These are phyloP conservation scores for Gelatoporia subvermispora DNA, from an alignment of 768 basidiomycete species.

Conservation along the genomic window DNA sequence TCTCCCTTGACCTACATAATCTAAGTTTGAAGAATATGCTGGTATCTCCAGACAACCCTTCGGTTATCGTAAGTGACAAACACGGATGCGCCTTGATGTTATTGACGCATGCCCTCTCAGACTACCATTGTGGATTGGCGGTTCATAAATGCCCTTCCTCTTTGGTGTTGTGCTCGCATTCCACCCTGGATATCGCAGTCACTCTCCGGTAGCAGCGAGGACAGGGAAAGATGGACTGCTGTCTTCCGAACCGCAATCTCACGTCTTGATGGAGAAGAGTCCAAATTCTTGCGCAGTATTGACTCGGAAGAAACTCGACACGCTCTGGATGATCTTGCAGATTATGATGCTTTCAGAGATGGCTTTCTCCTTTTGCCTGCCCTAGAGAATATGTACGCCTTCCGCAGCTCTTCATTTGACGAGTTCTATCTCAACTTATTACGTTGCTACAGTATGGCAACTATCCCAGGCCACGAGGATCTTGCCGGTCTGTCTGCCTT, in stretches of 20 bases:
- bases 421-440: not conserved
- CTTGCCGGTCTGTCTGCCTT: constrained; percentile 24
- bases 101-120: constrained; percentile 6
- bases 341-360: constrained; percentile 29
- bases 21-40: constrained; percentile 25
- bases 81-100: not conserved
- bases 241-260: constrained; percentile 21
- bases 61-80: constrained; percentile 21
- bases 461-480: constrained; percentile 30
- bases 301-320: constrained; percentile 26
- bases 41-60: constrained; percentile 23
- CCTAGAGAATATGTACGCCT: constrained; percentile 30
- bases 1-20: constrained; percentile 27
- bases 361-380: constrained; percentile 31
- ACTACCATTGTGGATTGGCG: constrained; percentile 26
- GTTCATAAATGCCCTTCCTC: constrained; percentile 21
- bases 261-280: constrained; percentile 18
- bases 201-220: constrained; percentile 13
- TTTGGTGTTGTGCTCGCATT: constrained; percentile 30
- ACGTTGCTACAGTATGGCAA: constrained; percentile 21
- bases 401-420: not conserved
- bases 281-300: constrained; percentile 22
- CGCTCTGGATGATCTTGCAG: constrained; percentile 28
- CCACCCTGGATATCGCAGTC: constrained; percentile 27
- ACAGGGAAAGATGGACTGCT: constrained; percentile 13